phyloP scores from a whole-genome alignment of 1,139 yeast species.

The Pichia sp. region DNA sequence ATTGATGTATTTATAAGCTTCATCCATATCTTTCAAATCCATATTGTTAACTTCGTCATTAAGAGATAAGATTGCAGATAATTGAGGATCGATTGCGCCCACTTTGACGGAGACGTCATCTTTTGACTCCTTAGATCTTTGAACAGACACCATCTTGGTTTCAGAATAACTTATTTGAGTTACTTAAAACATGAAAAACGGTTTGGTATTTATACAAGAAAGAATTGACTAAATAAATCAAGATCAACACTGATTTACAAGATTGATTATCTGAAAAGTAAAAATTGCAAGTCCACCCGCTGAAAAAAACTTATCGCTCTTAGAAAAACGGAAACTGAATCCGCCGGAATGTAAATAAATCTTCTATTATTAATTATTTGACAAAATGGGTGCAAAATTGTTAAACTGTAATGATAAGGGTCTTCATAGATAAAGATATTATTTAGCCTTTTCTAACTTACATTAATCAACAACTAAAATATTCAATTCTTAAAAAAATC shows the following conservation, averaged over 20 bases:
- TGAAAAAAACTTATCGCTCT: neutral
- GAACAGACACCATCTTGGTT: neutral
- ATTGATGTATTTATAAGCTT: constrained; percentile 7
- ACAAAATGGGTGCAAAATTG: no score
- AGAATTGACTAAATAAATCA: neutral
- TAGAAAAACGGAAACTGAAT: neutral
- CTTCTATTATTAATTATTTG: neutral
- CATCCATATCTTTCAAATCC: constrained; percentile 9
- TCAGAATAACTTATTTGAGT: neutral
- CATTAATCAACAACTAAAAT: no score
- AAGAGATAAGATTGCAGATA: constrained; percentile 7
- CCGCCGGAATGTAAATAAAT: neutral
- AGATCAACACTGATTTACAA: neutral
- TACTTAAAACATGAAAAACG: neutral
- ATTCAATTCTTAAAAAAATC: no score
- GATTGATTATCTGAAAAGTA: neutral
- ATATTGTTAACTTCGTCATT: constrained; percentile 7
- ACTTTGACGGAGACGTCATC: constrained; percentile 1
- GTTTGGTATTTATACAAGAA: neutral
- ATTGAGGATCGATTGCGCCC: neutral
- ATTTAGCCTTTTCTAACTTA: no score
- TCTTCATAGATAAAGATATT: no score
- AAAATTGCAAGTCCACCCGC: neutral
- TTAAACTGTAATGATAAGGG: no score
- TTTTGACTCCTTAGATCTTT: constrained; percentile 1